Evolutionary conservation across 805 yeast species (phyloP).

Genomic region (Schwanniomyces pseudopolymorphus): DNA sequence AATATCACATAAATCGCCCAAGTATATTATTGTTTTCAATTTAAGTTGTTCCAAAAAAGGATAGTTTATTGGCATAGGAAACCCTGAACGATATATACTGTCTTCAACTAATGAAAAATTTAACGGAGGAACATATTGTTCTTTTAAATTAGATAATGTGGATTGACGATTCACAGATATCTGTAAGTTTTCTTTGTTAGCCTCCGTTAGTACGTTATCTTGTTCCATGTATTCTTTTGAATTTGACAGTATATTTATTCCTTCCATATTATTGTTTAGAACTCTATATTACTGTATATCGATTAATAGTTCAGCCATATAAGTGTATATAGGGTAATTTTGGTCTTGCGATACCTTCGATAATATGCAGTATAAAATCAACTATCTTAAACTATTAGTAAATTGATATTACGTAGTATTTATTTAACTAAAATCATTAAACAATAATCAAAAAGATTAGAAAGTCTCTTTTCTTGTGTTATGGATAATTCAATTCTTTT

Average conservation of each 20-base stretch:
- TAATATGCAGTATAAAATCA: neutral
- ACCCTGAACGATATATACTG: slow-evolving; percentile 86
- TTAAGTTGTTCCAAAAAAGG: slow-evolving; percentile 71
- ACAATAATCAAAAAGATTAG: no score
- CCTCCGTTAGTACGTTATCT: neutral
- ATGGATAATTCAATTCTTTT: no score
- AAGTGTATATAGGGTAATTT: no score
- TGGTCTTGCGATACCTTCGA: neutral
- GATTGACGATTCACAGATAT: neutral
- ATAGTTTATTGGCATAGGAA: slow-evolving; percentile 85
- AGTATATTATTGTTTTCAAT: slow-evolving; percentile 75
- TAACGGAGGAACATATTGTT: slow-evolving; percentile 75
- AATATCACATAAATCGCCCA: slow-evolving; percentile 54
- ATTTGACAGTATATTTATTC: no score
- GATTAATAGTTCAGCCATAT: no score
- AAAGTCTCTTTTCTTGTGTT: no score
- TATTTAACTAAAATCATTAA: no score
- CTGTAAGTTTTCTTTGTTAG: neutral
- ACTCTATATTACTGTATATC: no score
- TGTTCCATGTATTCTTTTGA: neutral
- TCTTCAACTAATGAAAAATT: slow-evolving; percentile 89
- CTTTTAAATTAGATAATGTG: slow-evolving; percentile 6
- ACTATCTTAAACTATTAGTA: no score
- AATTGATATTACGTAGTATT: no score
- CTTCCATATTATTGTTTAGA: no score